Percentiles rank a stretch among this genome's conserved stretches.
These are phyloP conservation scores for Colletotrichum shisoi DNA, from an alignment of 2,329 filamentous ascomycete species.

Conservation along the genomic window DNA sequence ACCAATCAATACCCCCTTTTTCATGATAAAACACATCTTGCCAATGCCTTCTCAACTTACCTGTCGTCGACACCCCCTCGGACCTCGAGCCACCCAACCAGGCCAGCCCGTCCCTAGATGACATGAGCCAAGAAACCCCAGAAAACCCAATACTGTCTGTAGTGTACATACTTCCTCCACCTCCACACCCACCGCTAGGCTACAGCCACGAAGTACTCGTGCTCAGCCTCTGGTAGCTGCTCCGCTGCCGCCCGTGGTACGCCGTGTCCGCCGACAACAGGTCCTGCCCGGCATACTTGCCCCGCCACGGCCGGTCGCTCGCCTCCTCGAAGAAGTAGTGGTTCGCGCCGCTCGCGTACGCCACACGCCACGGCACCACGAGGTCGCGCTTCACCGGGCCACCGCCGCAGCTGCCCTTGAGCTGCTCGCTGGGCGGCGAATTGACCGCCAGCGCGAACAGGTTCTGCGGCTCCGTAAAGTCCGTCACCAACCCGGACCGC, in stretches of 20 bases:
- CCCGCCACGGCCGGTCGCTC: conserved; percentile 43
- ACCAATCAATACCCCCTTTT: background rate
- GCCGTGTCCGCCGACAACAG: conserved; percentile 18
- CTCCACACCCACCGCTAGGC: too few species aligned
- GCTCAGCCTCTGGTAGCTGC: conserved; percentile 44
- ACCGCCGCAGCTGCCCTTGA: conserved; percentile 52
- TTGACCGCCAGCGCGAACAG: conserved; percentile 77
- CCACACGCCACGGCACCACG: conserved; percentile 54
- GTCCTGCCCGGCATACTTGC: conserved; percentile 41
- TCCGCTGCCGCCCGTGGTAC: conserved; percentile 35
- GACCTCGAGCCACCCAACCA: background rate
- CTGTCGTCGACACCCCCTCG: background rate
- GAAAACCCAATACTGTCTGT: background rate
- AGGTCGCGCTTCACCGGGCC: conserved; percentile 50
- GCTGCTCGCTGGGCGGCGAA: conserved; percentile 50
- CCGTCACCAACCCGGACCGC: conserved; percentile 70
- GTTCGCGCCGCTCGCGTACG: conserved; percentile 50
- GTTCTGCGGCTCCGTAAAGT: conserved; percentile 81
- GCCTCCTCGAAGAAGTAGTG: conserved; percentile 57
- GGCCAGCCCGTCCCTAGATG: too few species aligned
- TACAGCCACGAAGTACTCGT: conserved; percentile 52
- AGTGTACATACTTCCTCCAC: too few species aligned
- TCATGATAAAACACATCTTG: conserved; percentile 1
- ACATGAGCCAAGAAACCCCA: background rate
- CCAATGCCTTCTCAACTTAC: background rate